These are phyloP conservation scores for Fusarium bactridioides DNA, from an alignment of 2,329 filamentous ascomycete species.

Conservation along the genomic window DNA sequence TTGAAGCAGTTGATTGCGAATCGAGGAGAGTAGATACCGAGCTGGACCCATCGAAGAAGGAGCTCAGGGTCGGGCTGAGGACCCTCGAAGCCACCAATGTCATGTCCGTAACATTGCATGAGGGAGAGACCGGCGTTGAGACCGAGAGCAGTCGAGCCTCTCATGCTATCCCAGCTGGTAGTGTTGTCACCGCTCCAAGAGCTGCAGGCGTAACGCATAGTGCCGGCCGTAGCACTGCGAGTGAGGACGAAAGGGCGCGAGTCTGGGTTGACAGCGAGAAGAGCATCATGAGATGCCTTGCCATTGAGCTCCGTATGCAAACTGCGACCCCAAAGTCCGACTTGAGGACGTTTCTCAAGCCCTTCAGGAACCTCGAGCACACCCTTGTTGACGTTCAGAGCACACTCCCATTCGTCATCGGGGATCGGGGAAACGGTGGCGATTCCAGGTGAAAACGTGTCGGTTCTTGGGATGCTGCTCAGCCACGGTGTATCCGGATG, in stretches of 20 bases:
- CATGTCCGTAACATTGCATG: conserved; percentile 75
- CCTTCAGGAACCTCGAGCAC: conserved; percentile 47
- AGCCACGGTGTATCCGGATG: conserved; percentile 74
- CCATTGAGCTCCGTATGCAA: conserved; percentile 76
- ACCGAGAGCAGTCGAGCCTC: conserved; percentile 73
- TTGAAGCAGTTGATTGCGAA: conserved; percentile 85
- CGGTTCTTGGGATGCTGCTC: conserved; percentile 73
- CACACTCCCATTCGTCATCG: conserved; percentile 70
- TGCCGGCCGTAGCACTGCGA: conserved; percentile 74
- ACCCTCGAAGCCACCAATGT: conserved; percentile 79
- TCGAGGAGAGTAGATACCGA: conserved; percentile 73
- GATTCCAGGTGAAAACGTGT: conserved; percentile 75
- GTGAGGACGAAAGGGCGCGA: conserved; percentile 73
- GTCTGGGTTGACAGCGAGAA: conserved; percentile 64
- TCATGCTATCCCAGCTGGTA: conserved; percentile 77
- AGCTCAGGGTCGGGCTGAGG: conserved; percentile 76
- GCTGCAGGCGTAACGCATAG: conserved; percentile 73
- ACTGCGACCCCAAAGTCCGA: conserved; percentile 75
- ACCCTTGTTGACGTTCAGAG: conserved; percentile 54
- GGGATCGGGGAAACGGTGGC: conserved; percentile 73
- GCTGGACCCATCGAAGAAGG: conserved; percentile 76
- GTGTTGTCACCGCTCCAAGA: conserved; percentile 80
- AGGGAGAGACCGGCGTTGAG: conserved; percentile 73
- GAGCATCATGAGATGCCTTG: conserved; percentile 74
- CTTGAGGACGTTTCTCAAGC: conserved; percentile 52